A percentile compares a stretch with the other conserved stretches of the same genome.
phyloP scores from a whole-genome alignment of 768 basidiomycete genomes.

The Rubroboletus satanas region DNA sequence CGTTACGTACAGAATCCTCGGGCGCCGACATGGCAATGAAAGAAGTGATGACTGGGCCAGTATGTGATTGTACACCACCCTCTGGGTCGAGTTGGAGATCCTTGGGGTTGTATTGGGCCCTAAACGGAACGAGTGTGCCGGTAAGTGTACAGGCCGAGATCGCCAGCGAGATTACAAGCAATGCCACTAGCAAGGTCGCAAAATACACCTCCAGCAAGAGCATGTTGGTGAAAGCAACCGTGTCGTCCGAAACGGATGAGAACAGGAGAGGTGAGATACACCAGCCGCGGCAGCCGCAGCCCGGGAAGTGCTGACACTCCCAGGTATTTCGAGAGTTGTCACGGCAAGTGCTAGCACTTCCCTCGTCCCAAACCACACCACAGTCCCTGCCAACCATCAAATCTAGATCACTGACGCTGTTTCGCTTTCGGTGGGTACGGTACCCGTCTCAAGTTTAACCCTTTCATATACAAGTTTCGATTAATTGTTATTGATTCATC shows the following conservation, averaged over 20 bases:
- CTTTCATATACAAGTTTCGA: background rate
- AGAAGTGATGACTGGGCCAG: conserved; percentile 71
- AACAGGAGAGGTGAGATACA: background rate
- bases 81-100: conserved; percentile 77
- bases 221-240: conserved; percentile 33
- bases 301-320: background rate
- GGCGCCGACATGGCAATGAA: conserved; percentile 71
- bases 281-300: background rate
- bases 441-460: background rate
- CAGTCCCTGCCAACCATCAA: background rate
- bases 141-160: conserved; percentile 58
- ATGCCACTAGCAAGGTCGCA: conserved; percentile 30
- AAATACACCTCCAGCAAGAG: conserved; percentile 30
- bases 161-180: conserved; percentile 50
- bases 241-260: conserved; percentile 13
- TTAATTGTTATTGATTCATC: background rate
- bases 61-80: conserved; percentile 67
- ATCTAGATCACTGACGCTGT: background rate
- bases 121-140: conserved; percentile 68
- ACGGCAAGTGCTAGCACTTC: conserved; percentile 29
- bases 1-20: conserved; percentile 77
- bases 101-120: conserved; percentile 84
- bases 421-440: background rate
- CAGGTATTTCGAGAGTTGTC: conserved; percentile 8
- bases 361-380: background rate